Conservation (phyloP, 768 basidiomycete species). For the Leucogyrophana mollusca region DNA sequence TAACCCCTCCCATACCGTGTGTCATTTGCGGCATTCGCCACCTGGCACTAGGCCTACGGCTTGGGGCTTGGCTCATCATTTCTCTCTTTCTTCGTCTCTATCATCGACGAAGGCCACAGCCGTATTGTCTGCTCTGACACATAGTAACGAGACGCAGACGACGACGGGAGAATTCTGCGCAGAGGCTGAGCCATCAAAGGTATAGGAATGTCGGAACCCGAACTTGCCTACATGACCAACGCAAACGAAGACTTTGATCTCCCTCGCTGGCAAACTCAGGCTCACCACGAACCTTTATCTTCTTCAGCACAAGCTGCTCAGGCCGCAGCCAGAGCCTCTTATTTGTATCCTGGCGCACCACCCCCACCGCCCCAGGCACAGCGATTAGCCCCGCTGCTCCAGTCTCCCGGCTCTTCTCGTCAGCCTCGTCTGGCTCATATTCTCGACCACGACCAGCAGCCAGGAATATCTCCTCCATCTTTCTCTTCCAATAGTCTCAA, state of each 20-base stretch:
- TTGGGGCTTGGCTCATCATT: constrained; percentile 12
- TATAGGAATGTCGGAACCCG: constrained; percentile 70
- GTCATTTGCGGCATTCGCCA: constrained; percentile 13
- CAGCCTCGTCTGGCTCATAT: constrained; percentile 67
- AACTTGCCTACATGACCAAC: constrained; percentile 72
- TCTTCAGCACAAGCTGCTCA: constrained; percentile 65
- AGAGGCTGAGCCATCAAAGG: constrained; percentile 1
- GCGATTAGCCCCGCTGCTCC: constrained; percentile 51
- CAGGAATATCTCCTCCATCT: constrained; percentile 39
- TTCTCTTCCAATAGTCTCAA: constrained; percentile 52
- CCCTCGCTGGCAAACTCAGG: constrained; percentile 53
- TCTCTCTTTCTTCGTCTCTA: constrained; percentile 12
- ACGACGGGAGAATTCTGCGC: background rate
- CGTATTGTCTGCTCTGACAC: background rate
- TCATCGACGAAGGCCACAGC: constrained; percentile 14
- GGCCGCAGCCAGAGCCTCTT: constrained; percentile 46
- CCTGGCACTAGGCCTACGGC: constrained; percentile 9
- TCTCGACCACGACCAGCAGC: constrained; percentile 61
- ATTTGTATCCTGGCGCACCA: constrained; percentile 41
- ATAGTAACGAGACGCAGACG: constrained; percentile 4
- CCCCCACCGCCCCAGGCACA: constrained; percentile 46
- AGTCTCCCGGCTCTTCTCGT: constrained; percentile 41
- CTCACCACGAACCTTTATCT: constrained; percentile 42
- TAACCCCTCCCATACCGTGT: constrained; percentile 18
- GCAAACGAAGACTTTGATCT: constrained; percentile 81